Evolutionary conservation across 306 rosid genomes (phyloP), one percentile per base, ranked within the genome.

Genomic region (Prinsepia uniflora): DNA sequence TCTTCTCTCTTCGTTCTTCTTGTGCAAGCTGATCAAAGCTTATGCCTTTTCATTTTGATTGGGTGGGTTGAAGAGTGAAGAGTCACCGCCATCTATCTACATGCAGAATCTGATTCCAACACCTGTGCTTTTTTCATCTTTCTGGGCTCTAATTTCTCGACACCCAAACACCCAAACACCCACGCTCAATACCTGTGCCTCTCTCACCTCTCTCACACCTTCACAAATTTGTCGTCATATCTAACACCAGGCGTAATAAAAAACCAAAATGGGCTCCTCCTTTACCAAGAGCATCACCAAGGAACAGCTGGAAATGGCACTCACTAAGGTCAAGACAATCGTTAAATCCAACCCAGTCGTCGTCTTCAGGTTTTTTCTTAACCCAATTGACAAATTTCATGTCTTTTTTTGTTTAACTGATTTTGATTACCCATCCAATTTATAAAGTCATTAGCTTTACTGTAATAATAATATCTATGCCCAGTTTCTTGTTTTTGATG

Each of bases 311-410:
- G 60, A 82, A 20, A 71, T 68, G 82, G 84, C 84, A 42, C 81
- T 85, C 34, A 63, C 60, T 68, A 82, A 85, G 70, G 86, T 58
- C 46, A 79, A 85, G 80, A 48, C 75, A 75, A 71, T 77, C 30
- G 76, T 81, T 7, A 67, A 76, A 69, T 76, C 89, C 55, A 34
- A 59, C 49, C 81, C 89, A 0, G 86, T 74, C 42, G 79, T 79
- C 63, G 79, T 82, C 62, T 82, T 85, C 86, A 85, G 89, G 89
- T 82, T 63, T 18, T 41, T 44, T 49, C 55, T 17, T 65, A 6
- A 13, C 40, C 40, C 61, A 5, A 56, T 56, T 56, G 2, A 8
- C 17, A 19, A 8, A 53, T 53, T 53, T 53, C 30, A 53, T 18
- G 30, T 18, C 10, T 18, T 53, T 8, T 24, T n/a, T 53, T 13